Evolutionary conservation across 1,284 basidiomycete genomes (phyloP), one percentile per base, ranked within the genome.

Genomic region (Ganoderma boninense): DNA sequence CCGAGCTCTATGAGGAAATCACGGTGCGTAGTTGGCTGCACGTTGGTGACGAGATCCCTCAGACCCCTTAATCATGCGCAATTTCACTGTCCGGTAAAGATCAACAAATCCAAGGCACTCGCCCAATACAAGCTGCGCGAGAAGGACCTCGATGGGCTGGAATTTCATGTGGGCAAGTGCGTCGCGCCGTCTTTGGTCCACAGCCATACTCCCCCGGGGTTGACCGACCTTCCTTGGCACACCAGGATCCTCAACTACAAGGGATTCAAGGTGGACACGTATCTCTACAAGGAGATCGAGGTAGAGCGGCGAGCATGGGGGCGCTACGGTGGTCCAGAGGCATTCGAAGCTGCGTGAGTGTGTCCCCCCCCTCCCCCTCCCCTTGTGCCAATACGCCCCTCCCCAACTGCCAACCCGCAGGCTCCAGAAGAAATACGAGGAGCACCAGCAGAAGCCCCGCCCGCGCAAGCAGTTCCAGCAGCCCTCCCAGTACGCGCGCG

Each of bases 281-380:
- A 62, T 6, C 23, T 69, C n/a, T 69, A 62, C 52, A 62, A 43
- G 1, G 64, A 66, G 60, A 38, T 54, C 18, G 68, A 69, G 11
- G 54, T 69, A 10, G 68, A 69, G 59, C 59, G 40, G 1, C 38
- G n/a, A 11, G 68, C 68, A 18, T 69, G 64, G 68, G 64, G 65
- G 67, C 63, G 63, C 13, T 60, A 69, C 49, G 67, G 62, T 14
- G 68, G 68, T 1, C 68, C 68, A 11, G 59, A 69, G 1, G 68
- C 49, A 7, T 66, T 69, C 61, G 68, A 65, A 38, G 29, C 59
- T 42, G 40, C 44, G 68, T 69, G 60, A 49, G 68, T 62, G 68
- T 62, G 11, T 16, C 32, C 26, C 14, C 54, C 1, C 8, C 23
- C 8, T 54, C 49, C 14, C 46, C 46, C 2, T 14, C 2, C 4